Conservation (phyloP, 2,329 filamentous ascomycete species). For the Ophiostoma quercus region DNA sequence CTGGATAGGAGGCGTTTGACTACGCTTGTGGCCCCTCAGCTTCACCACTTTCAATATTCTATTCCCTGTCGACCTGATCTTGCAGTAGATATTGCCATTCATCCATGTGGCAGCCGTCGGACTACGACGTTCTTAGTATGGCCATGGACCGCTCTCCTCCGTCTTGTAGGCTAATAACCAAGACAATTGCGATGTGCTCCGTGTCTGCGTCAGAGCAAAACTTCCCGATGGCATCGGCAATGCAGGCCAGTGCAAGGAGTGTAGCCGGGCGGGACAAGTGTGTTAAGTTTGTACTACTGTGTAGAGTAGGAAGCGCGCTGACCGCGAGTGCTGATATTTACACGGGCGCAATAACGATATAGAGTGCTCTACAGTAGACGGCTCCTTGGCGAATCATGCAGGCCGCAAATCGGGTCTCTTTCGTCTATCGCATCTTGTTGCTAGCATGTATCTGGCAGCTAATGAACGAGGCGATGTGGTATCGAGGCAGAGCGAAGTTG, state of each 20-base stretch:
- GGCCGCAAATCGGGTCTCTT: conserved; percentile 7
- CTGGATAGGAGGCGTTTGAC: conserved; percentile 3
- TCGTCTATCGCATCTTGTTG: neutral
- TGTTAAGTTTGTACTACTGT: no score
- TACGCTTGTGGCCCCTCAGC: neutral
- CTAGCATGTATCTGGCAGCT: no score
- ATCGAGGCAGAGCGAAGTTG: no score
- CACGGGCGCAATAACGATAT: no score
- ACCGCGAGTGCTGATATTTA: neutral
- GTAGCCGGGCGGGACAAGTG: neutral
- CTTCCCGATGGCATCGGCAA: neutral
- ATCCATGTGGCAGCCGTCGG: conserved; percentile 1
- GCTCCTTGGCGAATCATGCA: neutral
- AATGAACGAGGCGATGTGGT: no score
- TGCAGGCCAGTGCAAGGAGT: neutral
- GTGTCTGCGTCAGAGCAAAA: neutral
- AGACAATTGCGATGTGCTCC: neutral
- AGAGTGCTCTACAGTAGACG: neutral
- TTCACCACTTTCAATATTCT: neutral
- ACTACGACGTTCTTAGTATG: neutral
- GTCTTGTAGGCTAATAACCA: neutral
- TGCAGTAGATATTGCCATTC: neutral
- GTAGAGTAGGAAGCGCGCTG: neutral
- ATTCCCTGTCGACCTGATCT: neutral
- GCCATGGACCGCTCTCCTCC: neutral